These are phyloP conservation scores for Solanum aculeatissimum DNA, from an alignment of 305 asterid genomes.

Conservation along the genomic window DNA sequence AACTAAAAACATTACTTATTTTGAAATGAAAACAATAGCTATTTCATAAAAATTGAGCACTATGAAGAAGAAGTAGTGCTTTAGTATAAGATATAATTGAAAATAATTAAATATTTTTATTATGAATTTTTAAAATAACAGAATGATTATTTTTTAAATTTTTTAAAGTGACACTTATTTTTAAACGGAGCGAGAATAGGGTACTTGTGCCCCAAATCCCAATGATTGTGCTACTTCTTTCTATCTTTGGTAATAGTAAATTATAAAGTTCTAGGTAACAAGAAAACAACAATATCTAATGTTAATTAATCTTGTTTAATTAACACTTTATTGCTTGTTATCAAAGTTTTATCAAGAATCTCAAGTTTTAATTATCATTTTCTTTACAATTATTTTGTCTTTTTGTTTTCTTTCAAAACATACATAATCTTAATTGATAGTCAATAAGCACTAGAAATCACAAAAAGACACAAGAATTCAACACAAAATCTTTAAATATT, in stretches of 20 bases:
- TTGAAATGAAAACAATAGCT: too few species aligned
- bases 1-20: too few species aligned
- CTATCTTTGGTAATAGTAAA: constrained; percentile 15
- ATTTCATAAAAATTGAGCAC: too few species aligned
- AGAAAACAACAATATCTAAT: neutral
- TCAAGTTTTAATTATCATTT: neutral
- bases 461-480: neutral
- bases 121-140: too few species aligned
- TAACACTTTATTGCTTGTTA: neutral
- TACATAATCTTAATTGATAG: neutral
- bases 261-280: neutral
- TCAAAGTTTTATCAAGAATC: neutral
- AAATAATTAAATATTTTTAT: neutral
- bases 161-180: neutral
- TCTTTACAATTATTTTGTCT: neutral
- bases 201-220: neutral
- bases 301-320: neutral
- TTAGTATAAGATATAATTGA: neutral
- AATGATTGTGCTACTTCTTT: constrained; percentile 2
- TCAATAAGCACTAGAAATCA: neutral
- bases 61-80: neutral
- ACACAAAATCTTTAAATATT: neutral
- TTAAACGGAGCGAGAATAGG: too few species aligned
- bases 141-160: neutral
- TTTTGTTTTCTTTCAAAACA: neutral